phyloP scores from a whole-genome alignment of 2,329 filamentous ascomycete species.

The Neonectria coccinea region DNA sequence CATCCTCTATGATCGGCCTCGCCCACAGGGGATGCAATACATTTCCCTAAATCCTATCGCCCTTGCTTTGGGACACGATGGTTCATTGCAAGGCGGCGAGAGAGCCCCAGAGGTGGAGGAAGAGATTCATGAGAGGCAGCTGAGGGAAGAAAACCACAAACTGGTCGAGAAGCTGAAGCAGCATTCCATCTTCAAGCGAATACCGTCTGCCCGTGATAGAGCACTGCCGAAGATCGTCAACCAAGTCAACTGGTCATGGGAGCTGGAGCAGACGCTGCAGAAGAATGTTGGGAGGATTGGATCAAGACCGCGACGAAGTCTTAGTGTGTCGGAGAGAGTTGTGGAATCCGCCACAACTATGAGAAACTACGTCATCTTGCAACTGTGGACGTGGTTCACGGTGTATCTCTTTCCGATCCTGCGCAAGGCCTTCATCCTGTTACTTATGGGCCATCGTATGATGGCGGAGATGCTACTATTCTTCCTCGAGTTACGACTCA shows the following conservation, averaged over 20 bases:
- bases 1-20: constrained; percentile 87
- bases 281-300: constrained; percentile 91
- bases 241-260: constrained; percentile 96
- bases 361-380: constrained; percentile 78
- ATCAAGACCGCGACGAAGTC: constrained; percentile 80
- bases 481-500: constrained; percentile 85
- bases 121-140: constrained; percentile 70
- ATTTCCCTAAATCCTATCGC: constrained; percentile 91
- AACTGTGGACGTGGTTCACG: constrained; percentile 77
- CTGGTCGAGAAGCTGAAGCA: constrained; percentile 88
- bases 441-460: constrained; percentile 82
- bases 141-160: constrained; percentile 70
- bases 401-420: constrained; percentile 84
- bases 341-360: constrained; percentile 92
- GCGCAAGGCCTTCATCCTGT: constrained; percentile 78
- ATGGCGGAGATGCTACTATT: constrained; percentile 82
- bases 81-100: constrained; percentile 52
- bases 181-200: constrained; percentile 84
- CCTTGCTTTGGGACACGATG: constrained; percentile 83
- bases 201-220: constrained; percentile 83
- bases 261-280: constrained; percentile 86
- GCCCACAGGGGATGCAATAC: constrained; percentile 93
- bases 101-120: constrained; percentile 75
- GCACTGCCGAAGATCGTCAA: constrained; percentile 85
- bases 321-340: constrained; percentile 94